Percentiles rank a stretch among this genome's conserved stretches.
Conservation (phyloP, 2,329 filamentous ascomycete species). For the Diaporthe amygdali region DNA sequence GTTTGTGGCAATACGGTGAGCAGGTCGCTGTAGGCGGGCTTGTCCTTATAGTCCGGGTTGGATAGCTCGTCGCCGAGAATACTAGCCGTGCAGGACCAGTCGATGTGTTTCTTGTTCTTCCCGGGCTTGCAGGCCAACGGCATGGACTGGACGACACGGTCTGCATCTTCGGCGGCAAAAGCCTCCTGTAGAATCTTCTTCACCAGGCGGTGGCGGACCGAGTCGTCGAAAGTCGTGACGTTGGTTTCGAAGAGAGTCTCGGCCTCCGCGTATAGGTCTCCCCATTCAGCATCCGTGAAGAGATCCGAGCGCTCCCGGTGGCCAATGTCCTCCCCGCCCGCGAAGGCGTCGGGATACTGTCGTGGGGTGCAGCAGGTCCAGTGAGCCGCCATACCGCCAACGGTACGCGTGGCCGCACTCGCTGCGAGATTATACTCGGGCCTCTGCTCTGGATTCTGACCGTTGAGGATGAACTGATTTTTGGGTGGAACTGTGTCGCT, state of each 20-base stretch:
- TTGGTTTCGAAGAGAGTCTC: slow-evolving; percentile 27
- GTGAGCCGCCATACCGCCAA: slow-evolving; percentile 33
- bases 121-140: slow-evolving; percentile 29
- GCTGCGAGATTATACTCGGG: slow-evolving; percentile 23
- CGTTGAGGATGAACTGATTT: neutral
- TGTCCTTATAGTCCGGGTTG: neutral
- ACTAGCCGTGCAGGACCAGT: slow-evolving; percentile 30
- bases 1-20: neutral
- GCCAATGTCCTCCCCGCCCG: neutral
- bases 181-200: neutral
- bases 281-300: neutral
- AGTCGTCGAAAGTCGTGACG: slow-evolving; percentile 5
- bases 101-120: slow-evolving; percentile 22
- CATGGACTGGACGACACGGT: slow-evolving; percentile 24
- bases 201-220: neutral
- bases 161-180: no score
- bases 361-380: slow-evolving; percentile 31
- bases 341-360: neutral
- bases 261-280: neutral
- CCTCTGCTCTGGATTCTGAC: slow-evolving; percentile 22
- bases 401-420: slow-evolving; percentile 28
- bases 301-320: neutral
- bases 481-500: neutral
- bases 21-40: neutral
- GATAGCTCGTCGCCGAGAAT: slow-evolving; percentile 27